These are phyloP conservation scores for Epicoccum nigrum DNA, from an alignment of 2,329 filamentous ascomycete species.

Conservation along the genomic window DNA sequence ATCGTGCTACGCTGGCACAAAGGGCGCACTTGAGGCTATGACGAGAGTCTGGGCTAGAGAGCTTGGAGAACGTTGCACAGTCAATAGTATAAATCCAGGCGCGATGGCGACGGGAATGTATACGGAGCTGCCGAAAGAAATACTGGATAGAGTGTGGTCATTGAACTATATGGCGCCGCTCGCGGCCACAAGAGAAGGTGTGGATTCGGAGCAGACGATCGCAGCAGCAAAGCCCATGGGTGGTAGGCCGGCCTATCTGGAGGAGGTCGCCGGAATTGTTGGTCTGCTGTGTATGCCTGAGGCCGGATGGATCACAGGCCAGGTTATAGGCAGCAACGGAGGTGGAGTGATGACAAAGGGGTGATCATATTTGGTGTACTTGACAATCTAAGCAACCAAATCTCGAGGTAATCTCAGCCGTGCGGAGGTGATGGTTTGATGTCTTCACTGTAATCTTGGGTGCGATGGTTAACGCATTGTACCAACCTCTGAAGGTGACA, in stretches of 20 bases:
- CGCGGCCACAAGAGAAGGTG: slow-evolving; percentile 52
- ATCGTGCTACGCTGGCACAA: slow-evolving; percentile 66
- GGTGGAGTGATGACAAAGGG: slow-evolving; percentile 64
- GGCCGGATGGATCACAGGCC: slow-evolving; percentile 73
- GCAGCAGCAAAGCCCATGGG: slow-evolving; percentile 60
- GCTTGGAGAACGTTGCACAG: slow-evolving; percentile 58
- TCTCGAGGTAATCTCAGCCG: no score
- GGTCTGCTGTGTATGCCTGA: slow-evolving; percentile 74
- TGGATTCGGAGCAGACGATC: slow-evolving; percentile 61
- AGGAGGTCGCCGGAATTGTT: slow-evolving; percentile 73
- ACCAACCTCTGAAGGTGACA: no score
- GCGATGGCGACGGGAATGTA: slow-evolving; percentile 64
- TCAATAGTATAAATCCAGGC: slow-evolving; percentile 59
- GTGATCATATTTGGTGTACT: not conserved
- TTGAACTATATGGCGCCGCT: slow-evolving; percentile 68
- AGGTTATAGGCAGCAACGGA: slow-evolving; percentile 77
- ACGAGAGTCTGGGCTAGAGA: slow-evolving; percentile 61
- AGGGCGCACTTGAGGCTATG: slow-evolving; percentile 69
- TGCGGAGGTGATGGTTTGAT: no score
- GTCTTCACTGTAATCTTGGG: no score
- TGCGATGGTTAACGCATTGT: no score
- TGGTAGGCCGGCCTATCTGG: slow-evolving; percentile 63
- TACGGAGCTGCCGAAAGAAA: slow-evolving; percentile 62
- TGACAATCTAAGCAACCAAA: no score
- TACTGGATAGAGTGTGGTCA: slow-evolving; percentile 62